These are phyloP conservation scores for Xylaria sp. DNA, from an alignment of 2,329 filamentous ascomycete species.

Conservation along the genomic window DNA sequence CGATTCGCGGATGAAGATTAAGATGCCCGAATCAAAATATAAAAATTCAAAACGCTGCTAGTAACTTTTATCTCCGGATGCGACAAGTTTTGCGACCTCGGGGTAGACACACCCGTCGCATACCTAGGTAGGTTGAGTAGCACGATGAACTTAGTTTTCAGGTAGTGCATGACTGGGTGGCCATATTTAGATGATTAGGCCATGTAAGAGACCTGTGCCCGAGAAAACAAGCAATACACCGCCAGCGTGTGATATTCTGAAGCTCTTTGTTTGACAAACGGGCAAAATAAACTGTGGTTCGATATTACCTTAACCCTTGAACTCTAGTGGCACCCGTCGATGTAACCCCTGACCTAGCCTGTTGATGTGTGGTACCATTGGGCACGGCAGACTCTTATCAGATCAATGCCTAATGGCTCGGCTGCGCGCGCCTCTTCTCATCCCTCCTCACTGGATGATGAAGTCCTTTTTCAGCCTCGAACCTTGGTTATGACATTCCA, in stretches of 20 bases:
- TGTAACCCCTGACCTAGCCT: conserved; percentile 17
- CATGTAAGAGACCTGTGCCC: neutral
- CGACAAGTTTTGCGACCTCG: conserved; percentile 2
- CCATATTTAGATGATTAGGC: neutral
- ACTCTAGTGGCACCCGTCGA: conserved; percentile 6
- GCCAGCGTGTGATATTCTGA: neutral
- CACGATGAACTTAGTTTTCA: neutral
- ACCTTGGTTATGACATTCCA: neutral
- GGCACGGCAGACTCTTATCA: conserved; percentile 20
- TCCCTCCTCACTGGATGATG: neutral
- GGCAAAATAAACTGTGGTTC: conserved; percentile 5
- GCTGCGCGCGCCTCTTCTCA: neutral
- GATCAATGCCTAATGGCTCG: conserved; percentile 22
- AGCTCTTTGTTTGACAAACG: neutral
- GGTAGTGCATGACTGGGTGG: no score
- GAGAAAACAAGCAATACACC: neutral
- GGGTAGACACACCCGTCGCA: neutral
- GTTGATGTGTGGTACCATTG: conserved; percentile 21
- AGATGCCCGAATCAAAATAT: conserved; percentile 23
- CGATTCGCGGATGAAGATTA: conserved; percentile 23
- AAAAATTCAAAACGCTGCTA: conserved; percentile 7
- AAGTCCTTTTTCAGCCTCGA: conserved; percentile 9
- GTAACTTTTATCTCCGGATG: conserved; percentile 4
- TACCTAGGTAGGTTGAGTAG: conserved; percentile 6
- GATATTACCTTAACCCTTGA: conserved; percentile 10